These are phyloP conservation scores for Tolypocladium tundrense DNA, from an alignment of 2,329 filamentous ascomycete species.

Conservation along the genomic window DNA sequence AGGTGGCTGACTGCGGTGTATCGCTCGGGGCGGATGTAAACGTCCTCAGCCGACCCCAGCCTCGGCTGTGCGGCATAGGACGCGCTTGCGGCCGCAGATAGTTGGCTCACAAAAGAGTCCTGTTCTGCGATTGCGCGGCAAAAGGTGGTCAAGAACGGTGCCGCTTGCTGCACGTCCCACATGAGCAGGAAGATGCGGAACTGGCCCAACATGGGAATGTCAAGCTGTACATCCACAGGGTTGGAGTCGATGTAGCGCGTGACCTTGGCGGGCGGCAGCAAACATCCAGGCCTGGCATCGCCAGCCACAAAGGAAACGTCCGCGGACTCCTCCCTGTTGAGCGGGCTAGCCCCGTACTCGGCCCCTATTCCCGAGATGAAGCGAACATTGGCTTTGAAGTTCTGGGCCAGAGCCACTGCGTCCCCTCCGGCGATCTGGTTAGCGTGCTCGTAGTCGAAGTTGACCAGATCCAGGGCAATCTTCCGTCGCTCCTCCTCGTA, in stretches of 20 bases:
- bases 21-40: conserved; percentile 55
- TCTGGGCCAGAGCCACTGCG: conserved; percentile 50
- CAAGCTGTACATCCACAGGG: conserved; percentile 65
- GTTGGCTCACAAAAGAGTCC: conserved; percentile 46
- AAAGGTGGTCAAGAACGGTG: conserved; percentile 49
- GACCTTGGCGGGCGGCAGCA: conserved; percentile 57
- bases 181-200: conserved; percentile 67
- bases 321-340: conserved; percentile 32
- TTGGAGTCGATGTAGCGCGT: conserved; percentile 70
- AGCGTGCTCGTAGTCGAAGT: conserved; percentile 49
- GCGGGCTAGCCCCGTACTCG: conserved; percentile 41
- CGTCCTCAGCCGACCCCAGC: conserved; percentile 47
- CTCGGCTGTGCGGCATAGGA: conserved; percentile 54
- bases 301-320: conserved; percentile 31
- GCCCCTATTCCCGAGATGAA: conserved; percentile 67
- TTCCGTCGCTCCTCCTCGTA: conserved; percentile 55
- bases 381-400: conserved; percentile 60
- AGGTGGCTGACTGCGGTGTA: conserved; percentile 59
- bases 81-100: conserved; percentile 46
- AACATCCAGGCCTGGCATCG: conserved; percentile 41
- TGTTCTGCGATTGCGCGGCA: conserved; percentile 41
- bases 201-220: conserved; percentile 68
- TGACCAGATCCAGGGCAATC: conserved; percentile 47
- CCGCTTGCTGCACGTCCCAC: conserved; percentile 46
- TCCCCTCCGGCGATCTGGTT: conserved; percentile 53